Percentiles rank a stretch among this genome's conserved stretches.
Evolutionary conservation across 305 asterid genomes (phyloP).

Genomic region (Fraxinus xanthoxyloides): DNA sequence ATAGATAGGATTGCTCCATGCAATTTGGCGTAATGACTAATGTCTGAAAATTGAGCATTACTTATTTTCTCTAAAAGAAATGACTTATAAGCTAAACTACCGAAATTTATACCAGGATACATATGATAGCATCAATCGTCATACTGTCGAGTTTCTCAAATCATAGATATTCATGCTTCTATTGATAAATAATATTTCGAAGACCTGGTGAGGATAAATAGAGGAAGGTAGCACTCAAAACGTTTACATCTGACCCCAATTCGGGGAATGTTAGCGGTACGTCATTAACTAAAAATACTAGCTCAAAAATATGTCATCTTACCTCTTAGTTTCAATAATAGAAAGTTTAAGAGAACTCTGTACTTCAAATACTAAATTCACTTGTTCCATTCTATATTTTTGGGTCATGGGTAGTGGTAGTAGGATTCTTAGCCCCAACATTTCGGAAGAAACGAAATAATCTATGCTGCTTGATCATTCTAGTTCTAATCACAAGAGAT

Average conservation of each 20-base stretch:
- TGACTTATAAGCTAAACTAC: neutral
- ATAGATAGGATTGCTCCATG: neutral
- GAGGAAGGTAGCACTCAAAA: neutral
- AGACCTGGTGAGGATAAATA: neutral
- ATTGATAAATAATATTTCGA: too few species aligned
- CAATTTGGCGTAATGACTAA: neutral
- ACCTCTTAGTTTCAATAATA: neutral
- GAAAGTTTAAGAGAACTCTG: neutral
- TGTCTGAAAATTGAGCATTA: neutral
- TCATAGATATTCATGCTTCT: neutral
- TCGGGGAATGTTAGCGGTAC: neutral
- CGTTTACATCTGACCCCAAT: neutral
- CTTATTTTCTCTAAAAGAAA: neutral
- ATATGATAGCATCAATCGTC: neutral
- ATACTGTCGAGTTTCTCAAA: neutral
- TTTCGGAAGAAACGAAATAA: too few species aligned
- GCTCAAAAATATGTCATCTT: neutral
- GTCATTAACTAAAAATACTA: neutral
- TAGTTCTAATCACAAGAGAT: too few species aligned
- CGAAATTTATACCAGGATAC: neutral
- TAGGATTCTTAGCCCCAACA: neutral
- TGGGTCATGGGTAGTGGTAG: neutral
- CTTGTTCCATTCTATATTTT: neutral
- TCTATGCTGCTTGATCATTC: neutral
- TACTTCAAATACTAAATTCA: too few species aligned